Evolutionary conservation across 345 rosid species (phyloP), one percentile per base, ranked within the genome.

Genomic region (Dipteronia dyeriana): DNA sequence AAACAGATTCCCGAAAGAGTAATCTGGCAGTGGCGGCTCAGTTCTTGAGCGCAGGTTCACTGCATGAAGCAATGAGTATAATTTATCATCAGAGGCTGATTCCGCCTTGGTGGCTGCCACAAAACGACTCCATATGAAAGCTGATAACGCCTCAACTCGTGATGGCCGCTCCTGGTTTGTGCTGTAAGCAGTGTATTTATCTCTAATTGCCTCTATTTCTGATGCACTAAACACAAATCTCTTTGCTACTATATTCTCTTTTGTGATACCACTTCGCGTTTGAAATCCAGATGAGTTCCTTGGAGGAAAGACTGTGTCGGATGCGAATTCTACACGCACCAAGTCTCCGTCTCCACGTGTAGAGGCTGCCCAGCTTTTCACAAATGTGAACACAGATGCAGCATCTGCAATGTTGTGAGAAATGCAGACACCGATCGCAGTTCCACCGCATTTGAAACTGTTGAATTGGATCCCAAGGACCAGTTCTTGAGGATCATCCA

Each of bases 121-220:
- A 45, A 79, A 80, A 47, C 81, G 74, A 68, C 54, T 76, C 86
- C 85, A 85, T 59, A 87, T 62, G 66, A 85, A 80, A 29, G 84
- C 76, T 1, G 86, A 78, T n/a, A 87, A 80, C 0, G 86, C 86
- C 47, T 85, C 86, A n/a, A 85, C 76, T 0, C 88, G 85, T 0
- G 88, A 75, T 2, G 79, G 84, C n/a, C 47, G 78, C 68, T 59
- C 65, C 23, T 72, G 25, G 31, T 11, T 68, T 20, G 66, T 59
- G 19, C 26, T 39, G 10, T 45, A 10, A 45, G 12, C 16, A 0
- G 70, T 22, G 17, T 71, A 76, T 71, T 74, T 80, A 12, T 45
- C 74, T 66, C 76, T 82, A 3, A 82, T 61, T 20, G 49, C 72
- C 26, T 67, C 78, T 16, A 78, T 60, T 71, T 47, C 66, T 1